phyloP scores from a whole-genome alignment of 108 stramenopile genomes.

The Nitzschia putrida region DNA sequence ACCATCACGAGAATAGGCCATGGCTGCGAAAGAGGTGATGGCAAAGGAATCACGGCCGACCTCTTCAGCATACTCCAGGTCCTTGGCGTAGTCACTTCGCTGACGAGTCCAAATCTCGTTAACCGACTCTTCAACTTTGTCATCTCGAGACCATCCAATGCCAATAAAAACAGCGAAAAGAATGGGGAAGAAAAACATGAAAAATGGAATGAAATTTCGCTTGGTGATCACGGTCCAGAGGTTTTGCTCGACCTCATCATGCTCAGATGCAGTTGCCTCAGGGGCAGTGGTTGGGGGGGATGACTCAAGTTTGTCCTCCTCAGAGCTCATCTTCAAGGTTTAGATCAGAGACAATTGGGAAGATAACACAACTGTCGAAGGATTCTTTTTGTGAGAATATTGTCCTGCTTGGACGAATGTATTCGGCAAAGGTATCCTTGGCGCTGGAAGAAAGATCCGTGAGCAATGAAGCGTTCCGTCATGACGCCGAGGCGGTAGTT shows the following conservation, averaged over 20 bases:
- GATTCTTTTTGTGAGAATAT: too few species aligned
- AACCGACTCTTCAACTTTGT: conserved; percentile 42
- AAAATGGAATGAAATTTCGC: conserved; percentile 6
- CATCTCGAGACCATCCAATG: conserved; percentile 29
- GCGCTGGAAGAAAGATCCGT: too few species aligned
- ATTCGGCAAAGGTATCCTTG: too few species aligned
- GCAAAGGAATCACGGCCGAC: conserved; percentile 12
- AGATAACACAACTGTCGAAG: too few species aligned
- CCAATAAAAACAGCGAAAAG: conserved; percentile 29
- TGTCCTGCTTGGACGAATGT: too few species aligned
- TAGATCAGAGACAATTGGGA: too few species aligned
- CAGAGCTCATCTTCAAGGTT: too few species aligned
- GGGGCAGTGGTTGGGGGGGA: too few species aligned
- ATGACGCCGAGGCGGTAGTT: too few species aligned
- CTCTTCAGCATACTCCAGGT: conserved; percentile 32
- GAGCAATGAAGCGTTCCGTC: too few species aligned
- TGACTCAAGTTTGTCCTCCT: too few species aligned
- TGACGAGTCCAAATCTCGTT: conserved; percentile 39
- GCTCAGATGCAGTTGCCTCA: too few species aligned
- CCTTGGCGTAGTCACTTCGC: conserved; percentile 23
- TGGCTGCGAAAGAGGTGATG: conserved; percentile 26
- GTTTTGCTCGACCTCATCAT: background rate
- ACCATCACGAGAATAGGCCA: conserved; percentile 40
- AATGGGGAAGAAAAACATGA: conserved; percentile 33
- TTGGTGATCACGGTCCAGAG: conserved; percentile 5